Evolutionary conservation across 768 basidiomycete genomes (phyloP).

Genomic region (Nidularia sp.): DNA sequence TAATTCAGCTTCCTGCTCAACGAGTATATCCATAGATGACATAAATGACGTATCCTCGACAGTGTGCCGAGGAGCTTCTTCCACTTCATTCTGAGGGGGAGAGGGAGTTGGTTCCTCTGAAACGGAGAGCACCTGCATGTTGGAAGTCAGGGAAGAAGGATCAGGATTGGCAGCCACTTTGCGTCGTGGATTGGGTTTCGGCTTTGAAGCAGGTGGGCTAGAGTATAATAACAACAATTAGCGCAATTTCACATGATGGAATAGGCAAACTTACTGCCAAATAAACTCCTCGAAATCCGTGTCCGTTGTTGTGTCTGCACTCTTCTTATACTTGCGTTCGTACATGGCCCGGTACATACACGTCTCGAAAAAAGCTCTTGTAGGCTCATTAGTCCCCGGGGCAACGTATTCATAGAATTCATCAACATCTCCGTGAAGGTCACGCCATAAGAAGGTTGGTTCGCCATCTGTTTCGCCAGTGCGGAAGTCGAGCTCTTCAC

Average conservation of each 20-base stretch:
- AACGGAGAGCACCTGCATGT: constrained; percentile 2
- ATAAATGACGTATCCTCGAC: constrained; percentile 8
- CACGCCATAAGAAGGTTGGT: constrained; percentile 86
- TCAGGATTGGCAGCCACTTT: constrained; percentile 12
- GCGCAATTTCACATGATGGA: neutral
- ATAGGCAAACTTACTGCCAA: constrained; percentile 58
- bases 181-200: constrained; percentile 8
- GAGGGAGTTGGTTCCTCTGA: constrained; percentile 1
- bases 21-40: constrained; percentile 22
- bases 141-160: constrained; percentile 7
- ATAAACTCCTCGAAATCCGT: constrained; percentile 75
- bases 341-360: constrained; percentile 97
- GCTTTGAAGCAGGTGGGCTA: constrained; percentile 30
- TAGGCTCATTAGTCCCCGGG: constrained; percentile 71
- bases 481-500: constrained; percentile 86
- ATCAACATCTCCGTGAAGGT: constrained; percentile 86
- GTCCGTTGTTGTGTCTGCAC: constrained; percentile 66
- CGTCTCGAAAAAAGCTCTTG: constrained; percentile 85
- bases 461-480: constrained; percentile 70
- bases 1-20: constrained; percentile 48
- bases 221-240: neutral
- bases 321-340: constrained; percentile 81
- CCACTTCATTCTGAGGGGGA: neutral
- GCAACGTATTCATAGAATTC: constrained; percentile 94
- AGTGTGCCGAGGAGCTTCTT: neutral